A percentile compares a stretch with the other conserved stretches of the same genome.
Conservation (phyloP, 2,329 filamentous ascomycete genomes). For the Mycosphaerella arachidis region DNA sequence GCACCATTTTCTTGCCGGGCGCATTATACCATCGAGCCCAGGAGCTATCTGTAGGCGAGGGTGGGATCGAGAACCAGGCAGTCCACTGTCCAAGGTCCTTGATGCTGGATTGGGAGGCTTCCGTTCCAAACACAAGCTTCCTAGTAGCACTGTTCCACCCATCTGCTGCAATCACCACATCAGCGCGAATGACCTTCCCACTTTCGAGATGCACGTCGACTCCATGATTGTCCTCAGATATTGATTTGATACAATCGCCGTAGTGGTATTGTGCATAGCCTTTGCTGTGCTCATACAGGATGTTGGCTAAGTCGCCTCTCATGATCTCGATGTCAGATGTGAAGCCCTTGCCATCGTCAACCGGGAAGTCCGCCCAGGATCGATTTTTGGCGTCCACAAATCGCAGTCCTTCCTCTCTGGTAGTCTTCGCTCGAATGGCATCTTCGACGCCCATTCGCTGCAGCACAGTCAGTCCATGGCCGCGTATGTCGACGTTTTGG, state of each 20-base stretch:
- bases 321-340: conserved; percentile 53
- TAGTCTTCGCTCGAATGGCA: conserved; percentile 14
- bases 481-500: conserved; percentile 30
- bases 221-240: conserved; percentile 8
- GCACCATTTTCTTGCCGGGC: conserved; percentile 23
- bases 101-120: conserved; percentile 11
- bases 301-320: conserved; percentile 47
- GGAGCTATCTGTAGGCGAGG: conserved; percentile 17
- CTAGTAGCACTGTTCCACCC: conserved; percentile 27
- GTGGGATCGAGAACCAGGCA: conserved; percentile 27
- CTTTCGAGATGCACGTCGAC: conserved; percentile 10
- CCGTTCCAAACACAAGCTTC: conserved; percentile 21
- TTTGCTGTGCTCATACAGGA: conserved; percentile 38
- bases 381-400: conserved; percentile 23
- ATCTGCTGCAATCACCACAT: conserved; percentile 30
- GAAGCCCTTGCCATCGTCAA: conserved; percentile 26
- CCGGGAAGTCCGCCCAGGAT: conserved; percentile 25
- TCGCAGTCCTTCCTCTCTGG: conserved; percentile 24
- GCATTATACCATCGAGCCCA: conserved; percentile 30
- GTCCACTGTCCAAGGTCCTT: conserved; percentile 22
- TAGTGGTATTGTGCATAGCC: conserved; percentile 22
- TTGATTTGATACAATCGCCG: conserved; percentile 15
- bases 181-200: conserved; percentile 16
- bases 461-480: conserved; percentile 24
- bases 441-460: conserved; percentile 27